Base-by-base conservation (phyloP, 2,329 filamentous ascomycete genomes). In the Clarireedia monteithiana region DNA sequence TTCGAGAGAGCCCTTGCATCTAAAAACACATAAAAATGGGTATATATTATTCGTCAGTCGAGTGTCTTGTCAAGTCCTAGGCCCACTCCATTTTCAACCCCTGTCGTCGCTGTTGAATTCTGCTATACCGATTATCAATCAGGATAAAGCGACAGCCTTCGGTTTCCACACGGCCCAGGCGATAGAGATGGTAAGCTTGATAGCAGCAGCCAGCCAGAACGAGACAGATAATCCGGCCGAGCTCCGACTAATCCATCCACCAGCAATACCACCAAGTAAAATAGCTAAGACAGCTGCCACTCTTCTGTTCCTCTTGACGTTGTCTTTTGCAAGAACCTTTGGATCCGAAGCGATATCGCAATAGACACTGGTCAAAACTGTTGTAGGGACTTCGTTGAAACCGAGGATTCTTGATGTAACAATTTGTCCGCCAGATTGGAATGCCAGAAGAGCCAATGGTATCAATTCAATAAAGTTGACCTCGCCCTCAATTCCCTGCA, bases 311-410 rank as follows among this genome's bases (percentile, higher is more conserved):
- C 81, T 70, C 66, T 83, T 79, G 0, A 74, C 68, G 55, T 82
- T 78, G 12, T 74, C 66, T 30, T 58, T 58, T 0, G 68, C 68
- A 4, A 81, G 68, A n/a, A 83, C 59, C 7, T 74, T 73, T 9
- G 75, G 72, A 64, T 90, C 86, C 1, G 84, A 86, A 63, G 89
- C 89, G 20, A 92, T 67, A 68, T 92, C 89, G 67, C 87, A 91
- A 73, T 91, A 92, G 59, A 89, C 84, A 67, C 86, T 90, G 1
- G 89, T 92, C 58, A 94, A 71, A 3, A 91, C 89, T 15, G 91
- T 88, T 59, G 85, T 90, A 0, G 88, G 91, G 20, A 92, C 72
- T 2, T 84, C 82, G 57, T 83, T 84, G 66, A 84, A 86, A 64
- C 83, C 79, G 58, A 92, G 70, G 0, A 86, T 83, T 3, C 88